Conservation (phyloP, 768 basidiomycete species). For the Cystobasidium ongulense region DNA sequence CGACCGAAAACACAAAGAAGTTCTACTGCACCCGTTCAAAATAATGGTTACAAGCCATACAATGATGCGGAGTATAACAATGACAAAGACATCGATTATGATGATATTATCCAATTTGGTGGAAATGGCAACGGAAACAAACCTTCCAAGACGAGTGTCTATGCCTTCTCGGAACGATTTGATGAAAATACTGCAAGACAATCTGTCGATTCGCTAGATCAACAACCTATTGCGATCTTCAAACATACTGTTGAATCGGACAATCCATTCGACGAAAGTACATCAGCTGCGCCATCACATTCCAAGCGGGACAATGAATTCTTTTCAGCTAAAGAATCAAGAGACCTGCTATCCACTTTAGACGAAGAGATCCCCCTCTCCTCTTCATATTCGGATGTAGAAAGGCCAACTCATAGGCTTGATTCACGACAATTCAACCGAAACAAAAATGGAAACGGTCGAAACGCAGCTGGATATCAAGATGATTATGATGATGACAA, state of each 20-base stretch:
- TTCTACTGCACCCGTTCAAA: neutral
- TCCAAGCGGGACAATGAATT: neutral
- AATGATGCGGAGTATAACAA: conserved; percentile 6
- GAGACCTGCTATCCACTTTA: neutral
- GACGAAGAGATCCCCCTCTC: conserved; percentile 2
- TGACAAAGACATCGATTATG: neutral
- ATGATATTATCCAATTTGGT: neutral
- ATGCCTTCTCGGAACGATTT: neutral
- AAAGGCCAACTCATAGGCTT: neutral
- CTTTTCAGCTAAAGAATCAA: neutral
- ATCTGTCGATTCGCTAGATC: neutral
- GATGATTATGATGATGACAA: neutral
- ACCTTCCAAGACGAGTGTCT: neutral
- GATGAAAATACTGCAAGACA: conserved; percentile 1
- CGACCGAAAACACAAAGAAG: neutral
- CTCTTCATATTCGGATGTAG: conserved; percentile 9
- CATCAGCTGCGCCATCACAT: neutral
- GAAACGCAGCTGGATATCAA: neutral
- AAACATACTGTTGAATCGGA: neutral
- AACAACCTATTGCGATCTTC: neutral
- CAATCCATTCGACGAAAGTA: conserved; percentile 15
- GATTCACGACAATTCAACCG: neutral
- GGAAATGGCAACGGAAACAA: neutral
- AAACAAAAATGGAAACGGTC: neutral
- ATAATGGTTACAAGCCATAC: neutral